A percentile compares a stretch with the other conserved stretches of the same genome.
These are phyloP conservation scores for Diaporthe australafricana DNA, from an alignment of 2,329 filamentous ascomycete genomes.

Conservation along the genomic window DNA sequence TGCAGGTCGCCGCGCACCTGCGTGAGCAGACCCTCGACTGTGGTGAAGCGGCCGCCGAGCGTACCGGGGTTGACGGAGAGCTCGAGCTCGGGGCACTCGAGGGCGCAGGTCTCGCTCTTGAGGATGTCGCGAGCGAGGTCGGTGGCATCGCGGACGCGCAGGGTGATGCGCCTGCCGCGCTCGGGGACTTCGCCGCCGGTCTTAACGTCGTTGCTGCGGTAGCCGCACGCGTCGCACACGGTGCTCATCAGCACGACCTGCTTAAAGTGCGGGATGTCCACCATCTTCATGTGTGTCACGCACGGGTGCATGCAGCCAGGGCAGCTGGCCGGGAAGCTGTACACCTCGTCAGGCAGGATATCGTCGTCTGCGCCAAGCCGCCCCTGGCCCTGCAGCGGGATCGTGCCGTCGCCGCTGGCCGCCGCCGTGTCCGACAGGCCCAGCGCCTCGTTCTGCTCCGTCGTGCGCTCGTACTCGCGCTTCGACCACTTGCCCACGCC, in stretches of 20 bases:
- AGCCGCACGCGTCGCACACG: constrained; percentile 90
- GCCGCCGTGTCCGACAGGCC: constrained; percentile 77
- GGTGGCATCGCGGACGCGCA: constrained; percentile 74
- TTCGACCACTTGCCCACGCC: constrained; percentile 90
- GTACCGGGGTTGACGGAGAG: constrained; percentile 93
- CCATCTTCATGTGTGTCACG: constrained; percentile 97
- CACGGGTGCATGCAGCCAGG: constrained; percentile 90
- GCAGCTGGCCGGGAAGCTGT: constrained; percentile 91
- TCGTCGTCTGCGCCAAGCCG: constrained; percentile 70
- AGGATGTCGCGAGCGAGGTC: constrained; percentile 94
- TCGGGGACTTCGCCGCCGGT: constrained; percentile 93
- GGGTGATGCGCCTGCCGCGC: constrained; percentile 84
- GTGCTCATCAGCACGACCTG: constrained; percentile 97
- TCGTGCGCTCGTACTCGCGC: constrained; percentile 83
- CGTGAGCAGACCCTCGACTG: constrained; percentile 91
- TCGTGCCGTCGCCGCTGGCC: constrained; percentile 56
- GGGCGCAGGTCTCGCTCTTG: constrained; percentile 91
- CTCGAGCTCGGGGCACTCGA: constrained; percentile 88
- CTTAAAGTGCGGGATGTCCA: constrained; percentile 98
- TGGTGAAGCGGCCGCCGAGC: constrained; percentile 95
- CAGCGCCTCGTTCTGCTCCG: constrained; percentile 87
- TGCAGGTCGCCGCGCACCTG: constrained; percentile 92
- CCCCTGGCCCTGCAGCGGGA: constrained; percentile 58
- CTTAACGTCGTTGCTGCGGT: constrained; percentile 97
- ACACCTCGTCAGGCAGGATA: constrained; percentile 93